These are phyloP conservation scores for Colletotrichum camelliae DNA, from an alignment of 2,329 filamentous ascomycete species.

Conservation along the genomic window DNA sequence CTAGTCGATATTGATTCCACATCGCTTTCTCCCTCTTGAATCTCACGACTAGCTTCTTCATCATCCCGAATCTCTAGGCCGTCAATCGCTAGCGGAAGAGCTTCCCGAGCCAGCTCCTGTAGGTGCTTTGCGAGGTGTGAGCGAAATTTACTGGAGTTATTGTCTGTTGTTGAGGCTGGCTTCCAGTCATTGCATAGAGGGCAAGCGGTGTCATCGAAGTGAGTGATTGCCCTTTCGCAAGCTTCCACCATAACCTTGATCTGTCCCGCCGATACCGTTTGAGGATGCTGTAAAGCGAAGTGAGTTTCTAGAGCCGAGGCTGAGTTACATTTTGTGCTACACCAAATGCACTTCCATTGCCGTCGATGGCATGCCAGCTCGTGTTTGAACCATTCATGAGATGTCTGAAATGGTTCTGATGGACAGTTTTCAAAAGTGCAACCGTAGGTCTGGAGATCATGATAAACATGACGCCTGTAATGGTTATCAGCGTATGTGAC, in stretches of 20 bases:
- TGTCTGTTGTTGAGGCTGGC: not conserved
- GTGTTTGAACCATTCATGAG: constrained; percentile 6
- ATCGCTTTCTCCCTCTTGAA: too few relatives aligned
- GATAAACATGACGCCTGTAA: not conserved
- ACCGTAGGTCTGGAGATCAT: not conserved
- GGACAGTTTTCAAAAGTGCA: not conserved
- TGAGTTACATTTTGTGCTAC: not conserved
- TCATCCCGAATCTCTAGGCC: too few relatives aligned
- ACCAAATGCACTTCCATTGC: not conserved
- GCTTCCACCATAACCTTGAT: not conserved
- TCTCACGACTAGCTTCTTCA: too few relatives aligned
- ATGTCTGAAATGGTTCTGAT: not conserved
- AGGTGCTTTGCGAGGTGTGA: not conserved
- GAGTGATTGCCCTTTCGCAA: not conserved
- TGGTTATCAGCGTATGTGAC: not conserved
- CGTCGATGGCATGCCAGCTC: not conserved
- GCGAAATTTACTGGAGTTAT: not conserved
- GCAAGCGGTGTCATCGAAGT: not conserved
- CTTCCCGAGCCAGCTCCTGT: not conserved
- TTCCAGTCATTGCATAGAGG: not conserved
- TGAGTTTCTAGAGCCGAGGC: not conserved
- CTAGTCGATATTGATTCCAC: too few relatives aligned
- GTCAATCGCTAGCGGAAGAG: not conserved
- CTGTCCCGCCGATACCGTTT: not conserved
- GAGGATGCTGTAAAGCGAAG: not conserved